Evolutionary conservation across 2,329 filamentous ascomycete species (phyloP).

Genomic region (Colletotrichum sp.): DNA sequence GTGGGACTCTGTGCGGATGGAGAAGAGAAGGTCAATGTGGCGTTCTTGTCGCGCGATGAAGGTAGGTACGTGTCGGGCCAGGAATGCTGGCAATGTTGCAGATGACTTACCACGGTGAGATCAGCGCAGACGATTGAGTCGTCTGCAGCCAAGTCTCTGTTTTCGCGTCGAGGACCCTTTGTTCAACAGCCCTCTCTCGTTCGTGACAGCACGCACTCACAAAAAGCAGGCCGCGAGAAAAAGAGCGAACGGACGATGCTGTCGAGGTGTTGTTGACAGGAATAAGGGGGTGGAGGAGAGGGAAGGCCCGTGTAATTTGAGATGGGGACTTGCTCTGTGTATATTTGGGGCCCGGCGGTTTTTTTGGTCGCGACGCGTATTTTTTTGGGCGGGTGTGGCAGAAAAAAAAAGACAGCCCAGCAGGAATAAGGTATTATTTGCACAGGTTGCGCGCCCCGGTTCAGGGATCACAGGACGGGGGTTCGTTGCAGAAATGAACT

Average conservation of each 20-base stretch:
- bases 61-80: not conserved
- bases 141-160: constrained; percentile 65
- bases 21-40: constrained; percentile 17
- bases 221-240: constrained; percentile 8
- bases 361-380: constrained; percentile 13
- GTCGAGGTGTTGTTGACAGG: constrained; percentile 19
- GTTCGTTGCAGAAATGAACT: constrained; percentile 13
- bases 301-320: constrained; percentile 20
- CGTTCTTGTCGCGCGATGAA: not conserved
- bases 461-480: constrained; percentile 15
- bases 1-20: constrained; percentile 37
- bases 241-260: constrained; percentile 11
- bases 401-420: not conserved
- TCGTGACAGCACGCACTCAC: not conserved
- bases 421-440: constrained; percentile 21
- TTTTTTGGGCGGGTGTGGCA: constrained; percentile 5
- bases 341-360: constrained; percentile 8
- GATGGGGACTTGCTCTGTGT: constrained; percentile 2
- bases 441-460: not conserved
- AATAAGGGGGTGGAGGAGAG: constrained; percentile 20
- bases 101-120: constrained; percentile 57
- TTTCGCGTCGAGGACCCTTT: constrained; percentile 29
- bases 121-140: constrained; percentile 66
- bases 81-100: constrained; percentile 1
- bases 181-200: constrained; percentile 15